These are phyloP conservation scores for Penicillium sp. DNA, from an alignment of 2,329 filamentous ascomycete genomes.

Conservation along the genomic window DNA sequence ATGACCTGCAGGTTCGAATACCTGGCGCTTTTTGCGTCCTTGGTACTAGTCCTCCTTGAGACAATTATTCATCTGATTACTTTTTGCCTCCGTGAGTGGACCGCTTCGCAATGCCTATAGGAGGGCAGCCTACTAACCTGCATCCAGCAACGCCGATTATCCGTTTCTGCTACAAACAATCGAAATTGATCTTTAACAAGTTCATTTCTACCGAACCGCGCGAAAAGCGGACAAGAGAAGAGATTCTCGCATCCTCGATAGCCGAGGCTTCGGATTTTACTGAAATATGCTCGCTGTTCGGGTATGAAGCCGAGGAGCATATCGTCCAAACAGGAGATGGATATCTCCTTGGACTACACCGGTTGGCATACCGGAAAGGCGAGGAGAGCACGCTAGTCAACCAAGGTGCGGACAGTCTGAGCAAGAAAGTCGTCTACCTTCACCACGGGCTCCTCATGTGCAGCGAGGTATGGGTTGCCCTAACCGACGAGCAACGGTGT, in stretches of 20 bases:
- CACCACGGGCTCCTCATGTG: conserved; percentile 98
- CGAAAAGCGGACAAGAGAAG: conserved; percentile 67
- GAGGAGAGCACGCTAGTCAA: conserved; percentile 82
- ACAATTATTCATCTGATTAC: conserved; percentile 82
- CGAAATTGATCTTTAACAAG: conserved; percentile 78
- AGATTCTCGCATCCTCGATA: conserved; percentile 72
- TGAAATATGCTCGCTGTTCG: conserved; percentile 87
- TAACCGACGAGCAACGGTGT: conserved; percentile 82
- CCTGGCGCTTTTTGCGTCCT: conserved; percentile 79
- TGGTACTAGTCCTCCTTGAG: conserved; percentile 80
- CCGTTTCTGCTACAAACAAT: conserved; percentile 77
- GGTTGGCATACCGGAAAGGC: conserved; percentile 78
- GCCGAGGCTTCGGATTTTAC: conserved; percentile 88
- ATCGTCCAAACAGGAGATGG: conserved; percentile 93
- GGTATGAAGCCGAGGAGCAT: conserved; percentile 94
- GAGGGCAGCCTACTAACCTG: conserved; percentile 21
- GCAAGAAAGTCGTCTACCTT: conserved; percentile 87
- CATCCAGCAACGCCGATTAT: conserved; percentile 73
- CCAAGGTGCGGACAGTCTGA: conserved; percentile 61
- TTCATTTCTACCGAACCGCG: conserved; percentile 71
- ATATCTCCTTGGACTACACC: conserved; percentile 86
- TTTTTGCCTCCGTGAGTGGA: conserved; percentile 75
- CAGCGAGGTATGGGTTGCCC: conserved; percentile 95
- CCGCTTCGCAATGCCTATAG: background rate
- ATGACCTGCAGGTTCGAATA: conserved; percentile 70